Conservation (phyloP, 2,329 filamentous ascomycete genomes). For the Sarocladiaceae sp. region DNA sequence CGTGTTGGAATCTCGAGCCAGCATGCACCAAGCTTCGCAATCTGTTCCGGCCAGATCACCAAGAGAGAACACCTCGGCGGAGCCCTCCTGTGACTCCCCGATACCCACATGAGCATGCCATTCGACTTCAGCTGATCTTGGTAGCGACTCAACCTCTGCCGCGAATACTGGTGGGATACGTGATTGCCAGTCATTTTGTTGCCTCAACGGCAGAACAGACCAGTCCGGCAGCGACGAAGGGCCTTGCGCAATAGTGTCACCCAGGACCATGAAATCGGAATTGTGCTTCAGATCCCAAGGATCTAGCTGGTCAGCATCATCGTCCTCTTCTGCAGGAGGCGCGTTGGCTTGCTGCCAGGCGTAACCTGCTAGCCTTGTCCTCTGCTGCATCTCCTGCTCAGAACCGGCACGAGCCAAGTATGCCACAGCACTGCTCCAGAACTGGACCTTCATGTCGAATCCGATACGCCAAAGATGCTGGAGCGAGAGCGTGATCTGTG, state of each 20-base stretch:
- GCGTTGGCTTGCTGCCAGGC: conserved; percentile 44
- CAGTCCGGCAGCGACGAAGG: conserved; percentile 42
- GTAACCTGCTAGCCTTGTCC: conserved; percentile 34
- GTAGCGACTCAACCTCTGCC: conserved; percentile 70
- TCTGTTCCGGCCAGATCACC: conserved; percentile 11
- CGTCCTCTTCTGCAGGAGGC: conserved; percentile 39
- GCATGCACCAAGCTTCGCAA: conserved; percentile 25
- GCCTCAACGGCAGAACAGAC: conserved; percentile 33
- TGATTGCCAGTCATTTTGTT: conserved; percentile 26
- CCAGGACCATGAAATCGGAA: conserved; percentile 38
- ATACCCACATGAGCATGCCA: conserved; percentile 71
- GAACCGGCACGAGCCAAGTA: conserved; percentile 51
- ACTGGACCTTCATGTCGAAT: conserved; percentile 60
- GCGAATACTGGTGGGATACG: conserved; percentile 63
- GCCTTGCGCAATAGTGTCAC: conserved; percentile 18
- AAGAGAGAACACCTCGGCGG: conserved; percentile 18
- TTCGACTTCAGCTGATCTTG: conserved; percentile 68
- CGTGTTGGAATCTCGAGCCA: conserved; percentile 16
- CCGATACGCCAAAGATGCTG: conserved; percentile 89
- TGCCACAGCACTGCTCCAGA: conserved; percentile 70
- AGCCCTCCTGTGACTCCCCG: conserved; percentile 22
- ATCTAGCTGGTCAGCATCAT: conserved; percentile 50
- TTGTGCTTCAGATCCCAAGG: conserved; percentile 63
- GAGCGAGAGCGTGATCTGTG: conserved; percentile 65
- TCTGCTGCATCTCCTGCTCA: conserved; percentile 21